These are phyloP conservation scores for Fusarium siculi DNA, from an alignment of 2,329 filamentous ascomycete genomes.

Conservation along the genomic window DNA sequence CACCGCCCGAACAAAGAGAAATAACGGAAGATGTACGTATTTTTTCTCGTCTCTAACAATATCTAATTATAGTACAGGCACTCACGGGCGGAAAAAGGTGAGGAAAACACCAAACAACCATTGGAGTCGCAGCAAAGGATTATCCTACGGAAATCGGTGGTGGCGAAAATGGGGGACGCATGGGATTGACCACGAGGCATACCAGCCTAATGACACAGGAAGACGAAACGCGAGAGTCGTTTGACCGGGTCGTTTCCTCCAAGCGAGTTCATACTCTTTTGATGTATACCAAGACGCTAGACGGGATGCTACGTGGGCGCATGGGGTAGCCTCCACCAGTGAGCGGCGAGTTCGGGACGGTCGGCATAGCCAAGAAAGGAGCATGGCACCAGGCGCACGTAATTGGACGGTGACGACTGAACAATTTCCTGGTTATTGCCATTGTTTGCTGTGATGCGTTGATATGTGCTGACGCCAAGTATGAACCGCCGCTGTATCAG, in stretches of 20 bases:
- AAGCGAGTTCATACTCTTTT: too few species aligned
- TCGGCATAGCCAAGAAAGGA: not conserved
- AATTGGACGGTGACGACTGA: not conserved
- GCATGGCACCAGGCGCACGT: not conserved
- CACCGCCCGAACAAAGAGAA: not conserved
- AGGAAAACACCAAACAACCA: slow-evolving; percentile 7
- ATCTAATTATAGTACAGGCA: not conserved
- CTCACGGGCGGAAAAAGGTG: not conserved
- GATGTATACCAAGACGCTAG: not conserved
- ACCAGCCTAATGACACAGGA: not conserved
- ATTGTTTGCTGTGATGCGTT: accelerated
- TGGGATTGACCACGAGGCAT: not conserved
- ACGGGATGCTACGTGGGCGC: not conserved
- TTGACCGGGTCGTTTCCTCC: not conserved
- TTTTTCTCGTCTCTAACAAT: accelerated
- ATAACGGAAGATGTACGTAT: slow-evolving; percentile 11
- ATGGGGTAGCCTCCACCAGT: not conserved
- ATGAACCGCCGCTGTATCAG: not conserved
- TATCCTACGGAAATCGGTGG: slow-evolving; percentile 10
- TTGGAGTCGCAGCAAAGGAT: not conserved
- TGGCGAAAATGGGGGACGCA: slow-evolving; percentile 17
- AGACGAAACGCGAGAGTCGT: slow-evolving; percentile 15
- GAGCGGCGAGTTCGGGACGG: accelerated
- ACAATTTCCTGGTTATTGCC: not conserved
- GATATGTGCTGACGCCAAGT: not conserved